Evolutionary conservation across 164 flowering plant species (phyloP), one percentile per base, ranked within the genome.

Genomic region (Nymphaea colorata): DNA sequence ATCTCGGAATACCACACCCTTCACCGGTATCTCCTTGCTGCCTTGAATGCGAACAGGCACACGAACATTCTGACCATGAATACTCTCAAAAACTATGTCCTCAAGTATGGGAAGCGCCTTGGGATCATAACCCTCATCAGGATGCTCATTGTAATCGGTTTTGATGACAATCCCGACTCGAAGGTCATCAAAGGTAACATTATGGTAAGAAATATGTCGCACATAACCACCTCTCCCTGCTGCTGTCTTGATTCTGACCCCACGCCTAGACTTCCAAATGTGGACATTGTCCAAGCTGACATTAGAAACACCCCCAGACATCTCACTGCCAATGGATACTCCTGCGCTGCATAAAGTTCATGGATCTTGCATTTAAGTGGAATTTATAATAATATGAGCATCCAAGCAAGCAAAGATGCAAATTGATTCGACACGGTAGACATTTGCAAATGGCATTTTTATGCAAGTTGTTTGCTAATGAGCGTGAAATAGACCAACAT

Each of bases 31-130:
- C 25, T 85, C 88, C 70, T 78, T 82, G 47, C 88, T 94, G 17
- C 97, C 98, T 57, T 94, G 85, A 12, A 94, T 87, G 3, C 97
- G 87, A n/a, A 89, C 98, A 0, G 97, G 98, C 11, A 94, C 97
- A n/a, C 96, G 92, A 47, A 91, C 96, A 59, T 86, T 90, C 72
- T 87, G 89, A 7, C 98, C 98, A 73, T 89, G 96, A 65, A 91
- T 73, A 3, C 87, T 82, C 0, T 62, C 76, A 78, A 85, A 94
- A 71, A 82, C 86, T 66, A 91, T 81, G 79, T 82, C 83, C 73
- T 76, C 76, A 3, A 94, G 64, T 4, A 78, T 69, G 4, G 96
- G 99, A 42, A 81, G 68, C 11, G 95, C 96, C 60, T 83, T 86
- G 59, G 75, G 93, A 64, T 94, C 91, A 64, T 74, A 94, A 15